These are phyloP conservation scores for Podospora pseudoanserina DNA, from an alignment of 495 filamentous ascomycete species.

Conservation along the genomic window DNA sequence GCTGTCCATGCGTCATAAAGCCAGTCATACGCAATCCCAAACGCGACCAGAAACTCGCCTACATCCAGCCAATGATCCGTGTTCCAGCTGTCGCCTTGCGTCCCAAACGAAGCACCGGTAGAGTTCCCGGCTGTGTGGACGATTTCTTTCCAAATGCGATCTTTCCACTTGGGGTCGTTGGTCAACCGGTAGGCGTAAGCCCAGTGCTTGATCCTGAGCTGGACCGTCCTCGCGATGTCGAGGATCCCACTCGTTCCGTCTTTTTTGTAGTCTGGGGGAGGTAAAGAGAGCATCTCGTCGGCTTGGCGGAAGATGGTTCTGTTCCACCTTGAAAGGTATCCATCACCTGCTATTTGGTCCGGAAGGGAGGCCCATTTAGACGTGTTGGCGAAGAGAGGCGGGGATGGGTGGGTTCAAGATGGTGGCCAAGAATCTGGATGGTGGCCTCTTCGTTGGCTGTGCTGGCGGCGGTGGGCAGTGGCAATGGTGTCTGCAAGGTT, in stretches of 20 bases:
- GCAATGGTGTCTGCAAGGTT: no score
- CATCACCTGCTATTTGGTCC: not conserved
- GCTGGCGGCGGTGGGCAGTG: no score
- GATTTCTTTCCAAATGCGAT: not conserved
- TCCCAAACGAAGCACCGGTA: not conserved
- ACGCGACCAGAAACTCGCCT: constrained; percentile 11
- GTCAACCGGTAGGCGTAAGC: not conserved
- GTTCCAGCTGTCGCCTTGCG: not conserved
- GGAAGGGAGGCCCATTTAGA: not conserved
- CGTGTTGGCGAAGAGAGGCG: not conserved
- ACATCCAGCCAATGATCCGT: constrained; percentile 13
- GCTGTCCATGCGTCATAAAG: constrained; percentile 8
- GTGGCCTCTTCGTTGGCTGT: no score
- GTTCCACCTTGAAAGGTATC: not conserved
- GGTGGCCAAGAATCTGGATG: no score
- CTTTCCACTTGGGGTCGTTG: not conserved
- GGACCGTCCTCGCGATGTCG: not conserved
- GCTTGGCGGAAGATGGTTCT: not conserved
- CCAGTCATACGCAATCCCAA: constrained; percentile 10
- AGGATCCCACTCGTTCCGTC: not conserved
- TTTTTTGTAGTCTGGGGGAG: not conserved
- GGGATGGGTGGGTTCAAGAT: not conserved
- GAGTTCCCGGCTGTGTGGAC: not conserved
- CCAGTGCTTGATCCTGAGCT: not conserved
- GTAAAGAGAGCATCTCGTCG: not conserved